Percentiles rank a stretch among this genome's conserved stretches.
phyloP scores from a whole-genome alignment of 2,329 filamentous ascomycete genomes.

The Exophiala oligosperma region DNA sequence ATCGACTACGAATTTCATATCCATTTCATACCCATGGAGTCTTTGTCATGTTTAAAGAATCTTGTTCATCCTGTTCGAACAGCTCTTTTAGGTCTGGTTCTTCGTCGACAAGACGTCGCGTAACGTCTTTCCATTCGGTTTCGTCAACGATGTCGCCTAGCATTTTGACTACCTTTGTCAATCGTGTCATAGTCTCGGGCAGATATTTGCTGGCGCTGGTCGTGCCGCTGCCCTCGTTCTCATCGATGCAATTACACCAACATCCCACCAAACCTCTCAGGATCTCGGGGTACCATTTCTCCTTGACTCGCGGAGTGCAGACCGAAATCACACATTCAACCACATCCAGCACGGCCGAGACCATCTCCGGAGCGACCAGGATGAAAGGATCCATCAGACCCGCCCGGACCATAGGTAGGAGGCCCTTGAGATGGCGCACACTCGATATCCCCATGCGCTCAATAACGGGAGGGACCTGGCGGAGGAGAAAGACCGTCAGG shows the following conservation, averaged over 20 bases:
- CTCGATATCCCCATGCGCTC: slow-evolving; percentile 39
- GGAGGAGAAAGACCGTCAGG: slow-evolving; percentile 51
- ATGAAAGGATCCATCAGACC: slow-evolving; percentile 71
- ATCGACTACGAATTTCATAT: no score
- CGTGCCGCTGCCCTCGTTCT: slow-evolving; percentile 29
- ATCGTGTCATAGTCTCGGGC: slow-evolving; percentile 29
- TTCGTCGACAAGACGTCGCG: slow-evolving; percentile 33
- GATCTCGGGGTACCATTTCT: slow-evolving; percentile 61
- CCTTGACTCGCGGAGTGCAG: slow-evolving; percentile 68
- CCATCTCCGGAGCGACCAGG: slow-evolving; percentile 52
- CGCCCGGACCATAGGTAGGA: slow-evolving; percentile 66
- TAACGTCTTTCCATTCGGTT: slow-evolving; percentile 26
- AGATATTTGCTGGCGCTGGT: slow-evolving; percentile 14
- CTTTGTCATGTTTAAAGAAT: no score
- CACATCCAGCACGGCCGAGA: slow-evolving; percentile 55
- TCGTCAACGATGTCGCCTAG: slow-evolving; percentile 28
- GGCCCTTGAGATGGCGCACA: slow-evolving; percentile 52
- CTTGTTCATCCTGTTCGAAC: slow-evolving; percentile 30
- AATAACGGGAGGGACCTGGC: slow-evolving; percentile 33
- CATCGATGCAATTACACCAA: slow-evolving; percentile 58
- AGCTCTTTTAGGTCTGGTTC: slow-evolving; percentile 37
- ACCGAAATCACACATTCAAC: slow-evolving; percentile 60
- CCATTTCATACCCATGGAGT: no score
- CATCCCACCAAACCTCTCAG: slow-evolving; percentile 62
- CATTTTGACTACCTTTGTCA: slow-evolving; percentile 33